Conservation (phyloP, 2,329 filamentous ascomycete species). For the Chaetomium sp. region DNA sequence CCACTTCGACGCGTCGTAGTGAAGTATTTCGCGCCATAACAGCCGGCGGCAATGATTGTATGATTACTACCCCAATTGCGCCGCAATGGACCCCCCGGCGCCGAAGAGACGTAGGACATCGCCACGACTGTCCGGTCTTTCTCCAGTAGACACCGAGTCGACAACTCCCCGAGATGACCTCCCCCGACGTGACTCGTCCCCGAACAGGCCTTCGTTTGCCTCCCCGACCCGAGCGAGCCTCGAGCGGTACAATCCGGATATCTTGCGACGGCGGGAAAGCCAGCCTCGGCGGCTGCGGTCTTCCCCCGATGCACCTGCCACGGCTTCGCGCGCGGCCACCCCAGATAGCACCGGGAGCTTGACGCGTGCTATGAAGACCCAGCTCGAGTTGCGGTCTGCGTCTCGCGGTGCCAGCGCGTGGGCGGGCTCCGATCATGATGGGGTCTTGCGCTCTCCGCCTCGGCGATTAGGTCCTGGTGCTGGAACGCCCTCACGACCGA, state of each 20-base stretch:
- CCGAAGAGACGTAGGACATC: slow-evolving; percentile 60
- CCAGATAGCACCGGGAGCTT: slow-evolving; percentile 17
- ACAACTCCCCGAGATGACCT: slow-evolving; percentile 31
- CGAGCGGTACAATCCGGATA: slow-evolving; percentile 53
- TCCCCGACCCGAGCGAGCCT: slow-evolving; percentile 62
- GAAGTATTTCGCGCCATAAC: not conserved
- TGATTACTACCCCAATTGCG: slow-evolving; percentile 8
- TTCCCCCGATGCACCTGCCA: slow-evolving; percentile 11
- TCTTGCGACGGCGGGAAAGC: slow-evolving; percentile 41
- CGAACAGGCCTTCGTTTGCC: slow-evolving; percentile 50
- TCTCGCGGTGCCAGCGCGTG: slow-evolving; percentile 2
- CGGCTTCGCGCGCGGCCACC: slow-evolving; percentile 18
- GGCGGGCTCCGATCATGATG: slow-evolving; percentile 2
- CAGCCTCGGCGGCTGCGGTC: slow-evolving; percentile 20
- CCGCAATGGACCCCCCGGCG: slow-evolving; percentile 49
- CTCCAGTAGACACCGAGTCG: slow-evolving; percentile 23
- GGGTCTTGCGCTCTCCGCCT: slow-evolving; percentile 24
- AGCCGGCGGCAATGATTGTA: slow-evolving; percentile 13
- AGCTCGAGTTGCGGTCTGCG: slow-evolving; percentile 27
- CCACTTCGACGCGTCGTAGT: slow-evolving; percentile 18
- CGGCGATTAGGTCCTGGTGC: slow-evolving; percentile 24
- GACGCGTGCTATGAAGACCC: slow-evolving; percentile 23
- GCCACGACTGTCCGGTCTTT: slow-evolving; percentile 41
- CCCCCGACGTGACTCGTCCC: slow-evolving; percentile 25
- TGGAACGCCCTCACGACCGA: slow-evolving; percentile 37